phyloP scores from a whole-genome alignment of 2,329 filamentous ascomycete genomes.

The Cordyceps javanica region DNA sequence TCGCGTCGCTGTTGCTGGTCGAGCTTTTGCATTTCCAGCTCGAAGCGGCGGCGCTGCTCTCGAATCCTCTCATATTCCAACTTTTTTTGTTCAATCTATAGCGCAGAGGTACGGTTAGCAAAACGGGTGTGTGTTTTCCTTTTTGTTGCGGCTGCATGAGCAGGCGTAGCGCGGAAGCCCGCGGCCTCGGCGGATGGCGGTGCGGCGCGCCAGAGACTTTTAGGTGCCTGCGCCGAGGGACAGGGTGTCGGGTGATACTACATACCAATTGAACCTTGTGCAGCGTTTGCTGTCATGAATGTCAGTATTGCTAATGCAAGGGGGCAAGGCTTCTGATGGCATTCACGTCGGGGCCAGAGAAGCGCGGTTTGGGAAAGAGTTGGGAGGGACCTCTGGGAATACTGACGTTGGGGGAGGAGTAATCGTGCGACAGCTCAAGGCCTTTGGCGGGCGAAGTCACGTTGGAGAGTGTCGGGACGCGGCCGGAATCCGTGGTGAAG shows the following conservation, averaged over 20 bases:
- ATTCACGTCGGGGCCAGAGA: background rate
- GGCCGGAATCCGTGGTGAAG: slow-evolving; percentile 87
- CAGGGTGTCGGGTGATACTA: slow-evolving; percentile 16
- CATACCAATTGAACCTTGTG: slow-evolving; percentile 75
- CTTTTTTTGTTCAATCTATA: slow-evolving; percentile 87
- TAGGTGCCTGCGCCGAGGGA: background rate
- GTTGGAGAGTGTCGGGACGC: slow-evolving; percentile 68
- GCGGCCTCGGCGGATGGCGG: background rate
- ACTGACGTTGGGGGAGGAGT: slow-evolving; percentile 34
- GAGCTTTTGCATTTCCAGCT: slow-evolving; percentile 85
- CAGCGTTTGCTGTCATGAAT: slow-evolving; percentile 42
- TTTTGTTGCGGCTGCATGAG: background rate
- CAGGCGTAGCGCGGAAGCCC: background rate
- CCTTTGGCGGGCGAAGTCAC: slow-evolving; percentile 48
- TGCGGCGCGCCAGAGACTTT: background rate
- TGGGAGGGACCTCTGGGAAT: background rate
- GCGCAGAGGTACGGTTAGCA: slow-evolving; percentile 28
- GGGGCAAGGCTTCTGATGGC: background rate
- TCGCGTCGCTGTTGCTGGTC: slow-evolving; percentile 79
- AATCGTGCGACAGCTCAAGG: slow-evolving; percentile 43
- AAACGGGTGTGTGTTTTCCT: background rate
- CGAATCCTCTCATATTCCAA: slow-evolving; percentile 86
- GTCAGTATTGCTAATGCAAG: background rate
- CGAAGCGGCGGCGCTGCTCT: slow-evolving; percentile 82
- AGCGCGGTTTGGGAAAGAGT: background rate